Conservation (phyloP, 352 stramenopile species). For the Pythium folliculosum region DNA sequence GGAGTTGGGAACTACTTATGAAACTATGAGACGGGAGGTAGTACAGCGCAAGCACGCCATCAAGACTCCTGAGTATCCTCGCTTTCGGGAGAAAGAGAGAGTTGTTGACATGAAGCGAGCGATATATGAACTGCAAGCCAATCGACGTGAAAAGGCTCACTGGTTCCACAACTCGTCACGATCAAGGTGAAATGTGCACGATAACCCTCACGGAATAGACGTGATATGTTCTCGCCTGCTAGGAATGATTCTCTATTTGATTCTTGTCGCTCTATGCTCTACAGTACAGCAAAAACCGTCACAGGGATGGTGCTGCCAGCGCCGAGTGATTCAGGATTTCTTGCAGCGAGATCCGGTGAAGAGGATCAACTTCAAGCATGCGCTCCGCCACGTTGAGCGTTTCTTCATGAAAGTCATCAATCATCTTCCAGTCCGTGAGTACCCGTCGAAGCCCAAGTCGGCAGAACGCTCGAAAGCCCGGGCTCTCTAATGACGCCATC, state of each 20-base stretch:
- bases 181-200: slow-evolving; percentile 2
- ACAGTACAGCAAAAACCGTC: not conserved
- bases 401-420: slow-evolving; percentile 12
- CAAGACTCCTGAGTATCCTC: not conserved
- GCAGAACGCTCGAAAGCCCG: slow-evolving; percentile 20
- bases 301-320: slow-evolving; percentile 1
- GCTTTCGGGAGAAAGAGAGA: not conserved
- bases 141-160: slow-evolving; percentile 37
- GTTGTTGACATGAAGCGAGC: slow-evolving; percentile 25
- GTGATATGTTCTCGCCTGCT: not conserved
- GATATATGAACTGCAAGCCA: slow-evolving; percentile 39
- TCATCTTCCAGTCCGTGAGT: slow-evolving; percentile 24
- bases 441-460: slow-evolving; percentile 18
- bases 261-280: not conserved
- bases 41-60: not conserved
- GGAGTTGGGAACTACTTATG: not conserved
- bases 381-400: slow-evolving; percentile 22
- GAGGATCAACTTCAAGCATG: slow-evolving; percentile 30
- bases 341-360: slow-evolving; percentile 20
- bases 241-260: not conserved
- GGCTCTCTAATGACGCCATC: slow-evolving; percentile 14
- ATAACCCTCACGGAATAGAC: not conserved
- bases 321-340: slow-evolving; percentile 20
- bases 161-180: slow-evolving; percentile 35
- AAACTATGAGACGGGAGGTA: not conserved